A percentile compares a stretch with the other conserved stretches of the same genome.
Evolutionary conservation across 805 yeast genomes (phyloP).

Genomic region (Candida patagonica): DNA sequence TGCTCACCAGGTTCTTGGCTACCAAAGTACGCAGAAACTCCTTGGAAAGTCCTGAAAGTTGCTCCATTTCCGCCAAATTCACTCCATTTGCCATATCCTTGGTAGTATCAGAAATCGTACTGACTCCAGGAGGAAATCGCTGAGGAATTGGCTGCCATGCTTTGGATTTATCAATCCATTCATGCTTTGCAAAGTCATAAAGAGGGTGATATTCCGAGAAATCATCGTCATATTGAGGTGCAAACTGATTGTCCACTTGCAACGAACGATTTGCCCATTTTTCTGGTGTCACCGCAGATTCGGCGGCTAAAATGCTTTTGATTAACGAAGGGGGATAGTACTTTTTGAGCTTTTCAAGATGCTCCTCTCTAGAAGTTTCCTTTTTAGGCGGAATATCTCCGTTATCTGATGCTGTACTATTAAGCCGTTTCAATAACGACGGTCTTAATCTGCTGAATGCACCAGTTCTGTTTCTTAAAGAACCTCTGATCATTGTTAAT

Average conservation of each 20-base stretch:
- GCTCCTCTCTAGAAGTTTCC: conserved; percentile 25
- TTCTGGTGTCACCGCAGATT: conserved; percentile 59
- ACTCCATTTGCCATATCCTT: conserved; percentile 23
- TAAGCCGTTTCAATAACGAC: not conserved
- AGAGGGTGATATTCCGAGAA: conserved; percentile 60
- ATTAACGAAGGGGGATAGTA: conserved; percentile 77
- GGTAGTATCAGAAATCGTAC: conserved; percentile 26
- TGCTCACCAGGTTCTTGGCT: conserved; percentile 39
- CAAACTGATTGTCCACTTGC: conserved; percentile 40
- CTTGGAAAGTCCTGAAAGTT: conserved; percentile 34
- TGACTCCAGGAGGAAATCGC: conserved; percentile 41
- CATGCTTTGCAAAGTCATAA: conserved; percentile 55
- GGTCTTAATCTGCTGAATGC: not conserved
- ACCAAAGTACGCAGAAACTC: conserved; percentile 49
- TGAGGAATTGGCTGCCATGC: conserved; percentile 54
- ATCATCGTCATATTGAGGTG: conserved; percentile 66
- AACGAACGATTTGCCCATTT: conserved; percentile 40
- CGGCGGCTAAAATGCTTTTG: conserved; percentile 75
- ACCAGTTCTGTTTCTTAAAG: too few species aligned
- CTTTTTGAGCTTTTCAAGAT: conserved; percentile 50
- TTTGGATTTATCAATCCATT: conserved; percentile 37
- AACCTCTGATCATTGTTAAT: too few species aligned
- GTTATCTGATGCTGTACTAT: not conserved
- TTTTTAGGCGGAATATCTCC: not conserved
- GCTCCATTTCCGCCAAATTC: conserved; percentile 25